Evolutionary conservation across 805 yeast genomes (phyloP), one percentile per base, ranked within the genome.

Genomic region (Cyberlindnera amylophila): DNA sequence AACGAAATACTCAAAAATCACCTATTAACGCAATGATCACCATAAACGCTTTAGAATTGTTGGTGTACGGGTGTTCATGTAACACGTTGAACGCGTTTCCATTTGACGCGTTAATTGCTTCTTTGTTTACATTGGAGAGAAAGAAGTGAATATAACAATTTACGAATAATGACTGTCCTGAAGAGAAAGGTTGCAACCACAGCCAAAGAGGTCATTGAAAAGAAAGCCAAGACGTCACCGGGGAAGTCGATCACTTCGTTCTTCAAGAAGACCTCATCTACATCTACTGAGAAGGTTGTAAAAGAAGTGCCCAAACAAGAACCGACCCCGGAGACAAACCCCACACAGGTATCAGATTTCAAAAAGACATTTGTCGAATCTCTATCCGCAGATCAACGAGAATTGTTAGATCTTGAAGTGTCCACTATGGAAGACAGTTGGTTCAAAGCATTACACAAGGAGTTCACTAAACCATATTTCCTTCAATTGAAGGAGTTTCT

Each of bases 391-490:
- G 86, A 79, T 34, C 72, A 77, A 32, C 62, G 55, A 35, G 64
- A 63, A 3, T 66, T 89, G 4, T 70, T 89, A 2, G 61, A 70
- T 15, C 65, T 84, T 9, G 99, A 93, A 59, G 75, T 88, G 31
- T 61, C 69, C 1, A 77, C 86, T 0, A 64, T 93, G 47, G 89
- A 86, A 47, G 74, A 75, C 10, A 70, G 87, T 0, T 93, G 99
- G 99, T 75, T 93, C 17, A 71, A 72, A 4, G 69, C 75, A 2
- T 67, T 93, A 15, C 77, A 81, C 53, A 58, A 66, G 17, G 96
- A 90, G 53, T 70, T 93, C 41, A 81, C 84, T 10, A 87, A 90
- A 60, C 90, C 95, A 4, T 91, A 89, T 60, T 93, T 93, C 55
- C 59, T 90, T 9, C 62, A 75, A 9, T 68, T 93, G 51, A 91